These are phyloP conservation scores for Penicillium canariense DNA, from an alignment of 495 filamentous ascomycete genomes.

Conservation along the genomic window DNA sequence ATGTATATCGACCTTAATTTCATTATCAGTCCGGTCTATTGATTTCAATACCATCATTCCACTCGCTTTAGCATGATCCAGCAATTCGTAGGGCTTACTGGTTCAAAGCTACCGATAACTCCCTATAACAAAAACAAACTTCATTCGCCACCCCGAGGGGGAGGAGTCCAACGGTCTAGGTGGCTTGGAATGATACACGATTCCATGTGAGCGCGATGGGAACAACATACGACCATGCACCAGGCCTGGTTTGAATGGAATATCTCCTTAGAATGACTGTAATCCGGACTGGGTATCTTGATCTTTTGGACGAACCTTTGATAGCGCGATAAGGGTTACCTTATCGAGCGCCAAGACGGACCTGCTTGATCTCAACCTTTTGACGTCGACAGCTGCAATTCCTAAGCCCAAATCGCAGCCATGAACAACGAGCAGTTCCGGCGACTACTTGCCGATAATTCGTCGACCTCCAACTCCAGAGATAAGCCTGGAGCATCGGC, in stretches of 20 bases:
- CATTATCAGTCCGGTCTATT: neutral
- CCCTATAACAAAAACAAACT: no score
- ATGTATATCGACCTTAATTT: neutral
- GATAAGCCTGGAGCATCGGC: constrained; percentile 10
- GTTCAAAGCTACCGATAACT: no score
- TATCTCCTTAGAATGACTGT: no score
- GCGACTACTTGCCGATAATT: constrained; percentile 65
- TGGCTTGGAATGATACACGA: no score
- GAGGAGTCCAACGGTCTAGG: no score
- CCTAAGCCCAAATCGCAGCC: constrained; percentile 1
- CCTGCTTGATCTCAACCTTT: constrained; percentile 14
- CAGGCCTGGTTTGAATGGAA: no score
- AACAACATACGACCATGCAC: no score
- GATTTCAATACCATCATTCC: neutral
- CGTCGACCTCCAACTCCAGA: constrained; percentile 21
- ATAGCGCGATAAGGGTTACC: constrained; percentile 8
- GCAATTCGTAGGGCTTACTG: no score
- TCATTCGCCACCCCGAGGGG: no score
- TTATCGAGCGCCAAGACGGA: constrained; percentile 21
- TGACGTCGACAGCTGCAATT: constrained; percentile 10
- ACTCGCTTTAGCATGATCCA: neutral
- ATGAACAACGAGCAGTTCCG: constrained; percentile 99
- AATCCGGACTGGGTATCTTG: no score
- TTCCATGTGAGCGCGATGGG: no score
- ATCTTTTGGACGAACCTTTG: no score